Evolutionary conservation across 306 rosid genomes (phyloP), one percentile per base, ranked within the genome.

Genomic region (Abrus precatorius): DNA sequence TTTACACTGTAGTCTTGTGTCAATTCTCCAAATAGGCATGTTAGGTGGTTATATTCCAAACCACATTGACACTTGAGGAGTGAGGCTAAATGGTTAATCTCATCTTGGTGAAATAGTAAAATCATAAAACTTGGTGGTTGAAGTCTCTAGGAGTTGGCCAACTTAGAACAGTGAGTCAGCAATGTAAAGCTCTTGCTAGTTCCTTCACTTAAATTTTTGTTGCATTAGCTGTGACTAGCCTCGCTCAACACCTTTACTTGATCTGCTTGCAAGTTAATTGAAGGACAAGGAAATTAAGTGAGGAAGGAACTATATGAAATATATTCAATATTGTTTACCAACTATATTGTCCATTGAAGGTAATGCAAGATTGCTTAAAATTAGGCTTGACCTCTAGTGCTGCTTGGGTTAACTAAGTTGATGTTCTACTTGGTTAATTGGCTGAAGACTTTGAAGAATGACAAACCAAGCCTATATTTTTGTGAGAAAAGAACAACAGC

Each of bases 61-160:
- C 89, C 74, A 77, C 5, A 6, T 13, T 3, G 52, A 80, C 66
- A 48, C 65, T 67, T 41, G 32, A 32, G 44, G 76, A n/a, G 61
- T 65, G 50, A 80, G 73, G 38, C 61, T 47, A 13, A 14, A 27
- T 61, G 49, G 13, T 29, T 33, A 44, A 54, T 77, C 14, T 38
- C 57, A 10, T 69, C 7, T 65, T 41, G 14, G 7, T 55, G 27
- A 64, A 32, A n/a, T 33, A 40, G 29, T 52, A 47, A 64, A 53
- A 28, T 81, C n/a, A 77, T 11, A 20, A 7, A 9, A 38, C 60
- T 73, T 52, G 59, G 81, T 80, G 76, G 88, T 80, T 81, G 56
- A 55, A 54, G 49, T 52, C 70, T 70, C 79, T 66, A 82, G 87
- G 79, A 77, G 91, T 90, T 90, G 90, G 90, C 93, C 90, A 71